Evolutionary conservation across 164 flowering plant genomes (phyloP).

Genomic region (Macadamia tetraphylla): DNA sequence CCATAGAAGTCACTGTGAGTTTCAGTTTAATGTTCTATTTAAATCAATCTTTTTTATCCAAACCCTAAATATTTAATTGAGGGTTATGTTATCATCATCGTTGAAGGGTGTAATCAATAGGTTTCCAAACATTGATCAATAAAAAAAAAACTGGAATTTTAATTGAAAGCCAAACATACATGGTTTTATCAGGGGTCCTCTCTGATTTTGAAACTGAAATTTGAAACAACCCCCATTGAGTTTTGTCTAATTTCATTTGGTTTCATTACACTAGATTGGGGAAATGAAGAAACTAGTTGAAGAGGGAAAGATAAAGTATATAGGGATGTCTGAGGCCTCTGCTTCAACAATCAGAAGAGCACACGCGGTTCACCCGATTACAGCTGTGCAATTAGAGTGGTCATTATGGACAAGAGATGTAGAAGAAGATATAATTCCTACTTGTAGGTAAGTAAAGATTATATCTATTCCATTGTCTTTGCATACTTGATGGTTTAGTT

Average conservation of each 20-base stretch:
- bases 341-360: neutral
- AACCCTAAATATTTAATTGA: too few species aligned
- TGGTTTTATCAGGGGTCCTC: too few species aligned
- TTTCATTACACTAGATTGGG: neutral
- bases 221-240: too few species aligned
- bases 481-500: neutral
- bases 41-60: too few species aligned
- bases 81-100: too few species aligned
- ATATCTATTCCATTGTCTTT: too few species aligned
- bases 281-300: neutral
- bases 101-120: too few species aligned
- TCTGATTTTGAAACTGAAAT: too few species aligned
- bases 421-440: neutral
- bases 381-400: neutral
- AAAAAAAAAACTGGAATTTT: too few species aligned
- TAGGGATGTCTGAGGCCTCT: neutral
- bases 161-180: too few species aligned
- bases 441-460: neutral
- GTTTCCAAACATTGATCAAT: too few species aligned
- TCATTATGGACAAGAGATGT: neutral
- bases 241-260: too few species aligned
- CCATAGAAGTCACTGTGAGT: constrained; percentile 18
- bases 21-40: neutral
- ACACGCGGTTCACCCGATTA: neutral
- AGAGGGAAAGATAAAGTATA: neutral